phyloP scores from a whole-genome alignment of 352 stramenopile genomes.

The Globisporangium sylvaticum region DNA sequence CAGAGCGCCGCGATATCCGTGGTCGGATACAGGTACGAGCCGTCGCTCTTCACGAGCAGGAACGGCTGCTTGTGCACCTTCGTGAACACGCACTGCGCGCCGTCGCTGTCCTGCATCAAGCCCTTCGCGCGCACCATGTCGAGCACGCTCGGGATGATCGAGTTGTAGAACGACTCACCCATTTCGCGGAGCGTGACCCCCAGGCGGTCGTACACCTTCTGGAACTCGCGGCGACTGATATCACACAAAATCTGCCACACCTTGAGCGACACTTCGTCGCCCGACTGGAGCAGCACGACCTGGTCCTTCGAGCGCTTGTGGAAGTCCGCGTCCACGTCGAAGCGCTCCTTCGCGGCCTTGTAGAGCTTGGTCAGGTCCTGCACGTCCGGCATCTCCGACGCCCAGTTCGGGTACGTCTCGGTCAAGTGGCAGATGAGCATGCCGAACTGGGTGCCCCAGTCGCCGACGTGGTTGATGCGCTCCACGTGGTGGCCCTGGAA shows the following conservation, averaged over 20 bases:
- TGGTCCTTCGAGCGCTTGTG: constrained; percentile 95
- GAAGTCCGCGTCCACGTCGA: constrained; percentile 96
- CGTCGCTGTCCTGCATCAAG: constrained; percentile 89
- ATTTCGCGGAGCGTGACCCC: constrained; percentile 74
- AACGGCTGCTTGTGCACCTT: constrained; percentile 88
- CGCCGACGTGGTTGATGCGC: constrained; percentile 83
- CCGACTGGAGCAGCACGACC: constrained; percentile 98
- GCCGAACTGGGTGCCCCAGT: constrained; percentile 95
- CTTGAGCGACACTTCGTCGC: constrained; percentile 71
- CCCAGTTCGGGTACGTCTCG: constrained; percentile 94
- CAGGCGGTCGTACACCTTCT: constrained; percentile 83
- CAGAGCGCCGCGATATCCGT: constrained; percentile 84
- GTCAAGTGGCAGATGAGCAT: constrained; percentile 99
- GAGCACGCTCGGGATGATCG: constrained; percentile 84
- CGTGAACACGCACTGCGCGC: constrained; percentile 89
- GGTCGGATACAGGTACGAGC: constrained; percentile 83
- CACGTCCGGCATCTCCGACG: constrained; percentile 93
- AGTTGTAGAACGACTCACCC: constrained; percentile 87
- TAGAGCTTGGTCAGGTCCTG: constrained; percentile 92
- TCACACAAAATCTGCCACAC: constrained; percentile 83
- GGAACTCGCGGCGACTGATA: constrained; percentile 80
- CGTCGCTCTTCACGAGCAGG: constrained; percentile 83
- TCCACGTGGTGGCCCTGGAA: constrained; percentile 82
- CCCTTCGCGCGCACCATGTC: constrained; percentile 86
- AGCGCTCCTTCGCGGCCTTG: constrained; percentile 93